phyloP scores from a whole-genome alignment of 495 filamentous ascomycete species.

The Tricharina praecox region DNA sequence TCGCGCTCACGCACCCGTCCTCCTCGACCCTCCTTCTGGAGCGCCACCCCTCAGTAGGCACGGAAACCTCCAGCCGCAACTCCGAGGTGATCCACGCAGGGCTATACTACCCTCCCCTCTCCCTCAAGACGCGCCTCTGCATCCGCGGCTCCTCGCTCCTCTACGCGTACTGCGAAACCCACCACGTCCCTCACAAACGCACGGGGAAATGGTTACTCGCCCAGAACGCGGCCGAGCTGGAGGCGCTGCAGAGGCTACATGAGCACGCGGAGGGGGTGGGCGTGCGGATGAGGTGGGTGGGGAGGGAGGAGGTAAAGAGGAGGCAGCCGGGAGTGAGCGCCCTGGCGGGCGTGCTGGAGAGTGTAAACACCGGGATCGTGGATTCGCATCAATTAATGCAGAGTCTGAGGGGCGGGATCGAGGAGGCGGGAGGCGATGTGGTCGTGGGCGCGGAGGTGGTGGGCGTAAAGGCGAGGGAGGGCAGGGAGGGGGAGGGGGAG shows the following conservation, averaged over 20 bases:
- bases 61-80: constrained; percentile 83
- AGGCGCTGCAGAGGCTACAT: constrained; percentile 47
- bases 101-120: constrained; percentile 65
- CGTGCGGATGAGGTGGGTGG: constrained; percentile 59
- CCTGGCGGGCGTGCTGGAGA: constrained; percentile 58
- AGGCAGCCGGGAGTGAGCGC: constrained; percentile 61
- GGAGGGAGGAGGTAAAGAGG: constrained; percentile 38
- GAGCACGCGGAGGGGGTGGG: constrained; percentile 45
- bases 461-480: constrained; percentile 37
- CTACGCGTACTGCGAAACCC: constrained; percentile 55
- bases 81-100: constrained; percentile 96
- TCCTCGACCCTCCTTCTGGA: constrained; percentile 68
- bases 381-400: constrained; percentile 77
- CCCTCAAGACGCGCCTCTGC: constrained; percentile 73
- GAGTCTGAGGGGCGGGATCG: constrained; percentile 56
- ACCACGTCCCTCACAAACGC: constrained; percentile 52
- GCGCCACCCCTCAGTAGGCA: constrained; percentile 57
- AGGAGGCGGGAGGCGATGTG: constrained; percentile 56
- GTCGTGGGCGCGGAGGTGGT: constrained; percentile 47
- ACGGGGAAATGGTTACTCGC: constrained; percentile 88
- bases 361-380: constrained; percentile 71
- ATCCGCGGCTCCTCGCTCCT: constrained; percentile 56
- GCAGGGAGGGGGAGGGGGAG: constrained; percentile 33
- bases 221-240: constrained; percentile 53
- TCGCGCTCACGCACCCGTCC: constrained; percentile 43